Evolutionary conservation across 2,329 filamentous ascomycete species (phyloP).

Genomic region (Ascochyta koolunga): DNA sequence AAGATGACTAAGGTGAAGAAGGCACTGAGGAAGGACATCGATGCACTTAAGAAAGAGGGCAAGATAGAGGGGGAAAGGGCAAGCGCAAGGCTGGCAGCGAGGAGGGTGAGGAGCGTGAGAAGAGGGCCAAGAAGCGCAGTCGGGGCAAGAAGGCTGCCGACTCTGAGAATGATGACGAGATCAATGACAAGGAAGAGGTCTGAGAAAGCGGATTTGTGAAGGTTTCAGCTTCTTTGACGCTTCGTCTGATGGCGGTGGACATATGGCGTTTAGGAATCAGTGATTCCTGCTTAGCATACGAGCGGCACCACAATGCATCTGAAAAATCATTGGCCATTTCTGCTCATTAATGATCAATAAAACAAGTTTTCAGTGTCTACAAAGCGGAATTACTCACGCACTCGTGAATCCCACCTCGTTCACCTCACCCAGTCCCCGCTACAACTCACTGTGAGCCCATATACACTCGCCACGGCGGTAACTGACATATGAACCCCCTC

Average conservation of each 20-base stretch:
- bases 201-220: background rate
- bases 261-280: too few species aligned
- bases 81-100: slow-evolving; percentile 28
- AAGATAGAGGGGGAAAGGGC: slow-evolving; percentile 11
- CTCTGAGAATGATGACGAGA: background rate
- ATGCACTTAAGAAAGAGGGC: slow-evolving; percentile 1
- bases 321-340: too few species aligned
- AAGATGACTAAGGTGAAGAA: slow-evolving; percentile 24
- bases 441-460: background rate
- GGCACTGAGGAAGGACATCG: background rate
- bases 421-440: background rate
- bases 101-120: background rate
- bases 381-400: too few species aligned
- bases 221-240: too few species aligned
- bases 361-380: too few species aligned
- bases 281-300: background rate
- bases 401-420: too few species aligned
- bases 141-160: slow-evolving; percentile 10
- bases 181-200: too few species aligned
- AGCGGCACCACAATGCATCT: too few species aligned
- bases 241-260: too few species aligned
- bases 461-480: background rate
- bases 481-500: background rate
- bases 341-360: too few species aligned
- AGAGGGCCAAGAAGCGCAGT: slow-evolving; percentile 11